Percentiles rank a stretch among this genome's conserved stretches.
These are phyloP conservation scores for Ganoderma meredithae DNA, from an alignment of 1,284 basidiomycete species.

Conservation along the genomic window DNA sequence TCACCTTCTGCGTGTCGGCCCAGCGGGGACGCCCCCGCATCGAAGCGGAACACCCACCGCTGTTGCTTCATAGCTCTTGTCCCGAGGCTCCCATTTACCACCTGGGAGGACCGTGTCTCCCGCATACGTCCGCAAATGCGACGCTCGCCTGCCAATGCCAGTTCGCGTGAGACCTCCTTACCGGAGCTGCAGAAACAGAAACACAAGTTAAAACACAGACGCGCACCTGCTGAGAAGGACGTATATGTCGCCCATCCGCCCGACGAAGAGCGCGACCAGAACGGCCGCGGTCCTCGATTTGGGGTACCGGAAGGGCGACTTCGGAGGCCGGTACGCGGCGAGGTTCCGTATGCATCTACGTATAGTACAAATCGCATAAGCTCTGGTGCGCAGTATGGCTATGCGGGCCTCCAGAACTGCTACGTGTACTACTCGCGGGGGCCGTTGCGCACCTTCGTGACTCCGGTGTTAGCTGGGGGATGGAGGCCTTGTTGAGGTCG, in stretches of 20 bases:
- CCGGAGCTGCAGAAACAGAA: neutral
- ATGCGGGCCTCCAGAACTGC: neutral
- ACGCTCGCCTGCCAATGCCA: constrained; percentile 62
- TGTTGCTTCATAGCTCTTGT: constrained; percentile 76
- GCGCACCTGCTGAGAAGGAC: constrained; percentile 80
- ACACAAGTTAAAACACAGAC: too few relatives aligned
- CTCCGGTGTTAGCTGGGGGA: constrained; percentile 54
- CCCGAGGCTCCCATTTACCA: constrained; percentile 76
- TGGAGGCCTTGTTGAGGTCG: constrained; percentile 46
- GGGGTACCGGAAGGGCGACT: constrained; percentile 54
- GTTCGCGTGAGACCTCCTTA: neutral
- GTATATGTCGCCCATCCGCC: constrained; percentile 81
- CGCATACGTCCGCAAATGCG: constrained; percentile 76
- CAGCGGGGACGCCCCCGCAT: neutral
- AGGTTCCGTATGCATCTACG: constrained; percentile 72
- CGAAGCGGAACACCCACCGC: constrained; percentile 60
- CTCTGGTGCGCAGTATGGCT: too few relatives aligned
- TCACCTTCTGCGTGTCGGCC: too few relatives aligned
- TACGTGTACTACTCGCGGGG: constrained; percentile 9
- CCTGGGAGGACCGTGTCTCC: constrained; percentile 88
- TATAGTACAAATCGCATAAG: too few relatives aligned
- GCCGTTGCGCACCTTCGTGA: constrained; percentile 50
- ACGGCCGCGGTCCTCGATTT: constrained; percentile 72
- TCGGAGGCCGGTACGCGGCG: constrained; percentile 58
- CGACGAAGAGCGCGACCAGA: constrained; percentile 82